A percentile compares a stretch with the other conserved stretches of the same genome.
Evolutionary conservation across 768 basidiomycete genomes (phyloP).

Genomic region (Xerocomellus intermedius): DNA sequence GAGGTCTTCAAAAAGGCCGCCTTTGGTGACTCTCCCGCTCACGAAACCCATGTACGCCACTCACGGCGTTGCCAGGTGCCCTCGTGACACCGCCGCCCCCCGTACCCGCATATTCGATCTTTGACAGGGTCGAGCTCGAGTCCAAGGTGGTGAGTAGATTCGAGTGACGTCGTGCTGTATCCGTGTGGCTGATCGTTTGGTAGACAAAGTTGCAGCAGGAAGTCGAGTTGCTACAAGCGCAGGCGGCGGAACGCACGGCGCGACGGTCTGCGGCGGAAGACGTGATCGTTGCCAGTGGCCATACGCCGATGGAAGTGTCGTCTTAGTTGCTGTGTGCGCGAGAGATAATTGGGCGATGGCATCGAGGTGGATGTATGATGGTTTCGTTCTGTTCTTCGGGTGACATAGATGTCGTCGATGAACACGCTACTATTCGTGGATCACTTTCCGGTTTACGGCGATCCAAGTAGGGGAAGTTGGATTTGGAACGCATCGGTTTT

Average conservation of each 20-base stretch:
- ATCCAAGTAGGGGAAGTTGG: not conserved
- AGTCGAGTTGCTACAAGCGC: constrained; percentile 52
- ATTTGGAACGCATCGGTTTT: not conserved
- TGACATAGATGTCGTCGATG: not conserved
- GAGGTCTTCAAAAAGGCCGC: constrained; percentile 76
- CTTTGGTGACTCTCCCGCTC: constrained; percentile 39
- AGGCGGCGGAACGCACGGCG: constrained; percentile 45
- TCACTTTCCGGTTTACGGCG: not conserved
- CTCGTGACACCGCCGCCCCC: constrained; percentile 40
- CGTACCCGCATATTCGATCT: constrained; percentile 58
- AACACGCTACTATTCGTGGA: not conserved
- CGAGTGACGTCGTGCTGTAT: not conserved
- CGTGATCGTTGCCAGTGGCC: constrained; percentile 30
- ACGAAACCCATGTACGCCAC: not conserved
- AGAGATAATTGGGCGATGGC: not conserved
- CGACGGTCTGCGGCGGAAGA: constrained; percentile 29
- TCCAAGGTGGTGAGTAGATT: constrained; percentile 48
- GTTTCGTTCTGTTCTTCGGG: not conserved
- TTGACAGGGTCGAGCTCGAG: constrained; percentile 56
- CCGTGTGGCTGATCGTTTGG: not conserved
- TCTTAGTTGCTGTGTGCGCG: constrained; percentile 5
- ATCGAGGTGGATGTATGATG: not conserved
- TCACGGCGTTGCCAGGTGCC: constrained; percentile 36
- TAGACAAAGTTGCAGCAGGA: constrained; percentile 61
- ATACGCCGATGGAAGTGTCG: constrained; percentile 30